phyloP scores from a whole-genome alignment of 805 yeast genomes.

The Starmera quercuum region DNA sequence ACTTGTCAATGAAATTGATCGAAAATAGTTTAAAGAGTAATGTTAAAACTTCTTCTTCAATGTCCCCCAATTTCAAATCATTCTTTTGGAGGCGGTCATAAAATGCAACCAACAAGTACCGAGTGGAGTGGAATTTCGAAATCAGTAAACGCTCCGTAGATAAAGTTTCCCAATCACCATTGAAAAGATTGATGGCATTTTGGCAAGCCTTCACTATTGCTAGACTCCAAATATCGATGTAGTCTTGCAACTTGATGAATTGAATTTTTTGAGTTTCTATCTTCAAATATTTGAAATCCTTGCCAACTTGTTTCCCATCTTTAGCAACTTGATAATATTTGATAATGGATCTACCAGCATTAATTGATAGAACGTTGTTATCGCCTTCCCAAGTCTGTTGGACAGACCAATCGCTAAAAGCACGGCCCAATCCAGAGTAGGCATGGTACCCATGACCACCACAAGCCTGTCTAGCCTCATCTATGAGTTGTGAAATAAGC shows the following conservation, averaged over 20 bases:
- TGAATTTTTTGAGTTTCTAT: slow-evolving; percentile 22
- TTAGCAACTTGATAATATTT: slow-evolving; percentile 32
- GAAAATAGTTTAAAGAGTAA: slow-evolving; percentile 58
- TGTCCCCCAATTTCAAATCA: slow-evolving; percentile 17
- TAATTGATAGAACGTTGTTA: slow-evolving; percentile 77
- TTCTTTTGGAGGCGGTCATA: too few species aligned
- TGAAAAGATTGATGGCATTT: slow-evolving; percentile 21
- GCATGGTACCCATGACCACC: slow-evolving; percentile 96
- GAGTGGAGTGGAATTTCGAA: slow-evolving; percentile 33
- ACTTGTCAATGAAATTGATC: slow-evolving; percentile 57
- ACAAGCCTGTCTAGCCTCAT: slow-evolving; percentile 87
- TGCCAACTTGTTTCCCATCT: slow-evolving; percentile 24
- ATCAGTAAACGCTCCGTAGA: slow-evolving; percentile 30
- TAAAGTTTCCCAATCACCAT: slow-evolving; percentile 26
- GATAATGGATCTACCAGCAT: slow-evolving; percentile 67
- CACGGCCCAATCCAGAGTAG: slow-evolving; percentile 87
- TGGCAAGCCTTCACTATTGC: slow-evolving; percentile 21
- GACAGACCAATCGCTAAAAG: slow-evolving; percentile 90
- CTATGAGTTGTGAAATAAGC: slow-evolving; percentile 73
- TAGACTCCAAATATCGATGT: slow-evolving; percentile 24
- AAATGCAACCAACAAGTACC: slow-evolving; percentile 26
- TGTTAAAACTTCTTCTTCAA: slow-evolving; percentile 41
- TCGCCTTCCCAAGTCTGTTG: slow-evolving; percentile 99
- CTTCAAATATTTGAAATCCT: slow-evolving; percentile 22
- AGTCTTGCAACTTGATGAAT: slow-evolving; percentile 16